Percentiles rank a stretch among this genome's conserved stretches.
Evolutionary conservation across 768 basidiomycete species (phyloP).

Genomic region (Porpolomopsis calyptriformis): DNA sequence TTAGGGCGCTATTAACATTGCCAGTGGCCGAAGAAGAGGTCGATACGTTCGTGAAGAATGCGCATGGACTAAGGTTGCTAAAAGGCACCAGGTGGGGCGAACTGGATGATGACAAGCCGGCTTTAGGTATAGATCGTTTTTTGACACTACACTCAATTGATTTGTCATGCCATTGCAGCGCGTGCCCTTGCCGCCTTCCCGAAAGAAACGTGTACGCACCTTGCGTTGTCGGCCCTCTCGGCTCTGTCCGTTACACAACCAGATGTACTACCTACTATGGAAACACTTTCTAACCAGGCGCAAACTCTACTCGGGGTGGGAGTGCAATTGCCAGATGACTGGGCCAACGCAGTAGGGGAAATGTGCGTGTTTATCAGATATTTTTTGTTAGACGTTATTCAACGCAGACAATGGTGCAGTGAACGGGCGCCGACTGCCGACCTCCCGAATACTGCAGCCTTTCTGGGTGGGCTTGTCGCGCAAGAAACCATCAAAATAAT

Average conservation of each 20-base stretch:
- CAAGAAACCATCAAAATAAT: conserved; percentile 97
- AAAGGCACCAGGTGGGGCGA: conserved; percentile 53
- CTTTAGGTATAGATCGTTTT: conserved; percentile 33
- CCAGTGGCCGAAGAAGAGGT: conserved; percentile 43
- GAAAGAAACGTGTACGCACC: conserved; percentile 56
- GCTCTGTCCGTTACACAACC: conserved; percentile 21
- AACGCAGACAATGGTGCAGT: conserved; percentile 37
- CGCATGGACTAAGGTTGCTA: conserved; percentile 60
- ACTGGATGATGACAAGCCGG: conserved; percentile 38
- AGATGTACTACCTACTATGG: conserved; percentile 31
- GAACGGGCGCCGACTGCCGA: conserved; percentile 74
- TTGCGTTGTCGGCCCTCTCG: conserved; percentile 58
- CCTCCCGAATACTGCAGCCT: conserved; percentile 86
- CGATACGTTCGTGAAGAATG: conserved; percentile 71
- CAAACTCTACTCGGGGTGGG: conserved; percentile 39
- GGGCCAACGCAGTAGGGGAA: conserved; percentile 60
- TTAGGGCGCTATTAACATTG: conserved; percentile 39
- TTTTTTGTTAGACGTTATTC: background rate
- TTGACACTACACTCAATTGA: conserved; percentile 1
- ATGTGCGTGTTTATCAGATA: conserved; percentile 44
- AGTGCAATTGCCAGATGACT: conserved; percentile 42
- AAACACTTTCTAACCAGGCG: conserved; percentile 43
- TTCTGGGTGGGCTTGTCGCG: conserved; percentile 87
- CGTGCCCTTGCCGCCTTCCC: conserved; percentile 31
- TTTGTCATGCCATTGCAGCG: conserved; percentile 22